Conservation (phyloP, 306 rosid genomes). For the Dalbergia cultrata region DNA sequence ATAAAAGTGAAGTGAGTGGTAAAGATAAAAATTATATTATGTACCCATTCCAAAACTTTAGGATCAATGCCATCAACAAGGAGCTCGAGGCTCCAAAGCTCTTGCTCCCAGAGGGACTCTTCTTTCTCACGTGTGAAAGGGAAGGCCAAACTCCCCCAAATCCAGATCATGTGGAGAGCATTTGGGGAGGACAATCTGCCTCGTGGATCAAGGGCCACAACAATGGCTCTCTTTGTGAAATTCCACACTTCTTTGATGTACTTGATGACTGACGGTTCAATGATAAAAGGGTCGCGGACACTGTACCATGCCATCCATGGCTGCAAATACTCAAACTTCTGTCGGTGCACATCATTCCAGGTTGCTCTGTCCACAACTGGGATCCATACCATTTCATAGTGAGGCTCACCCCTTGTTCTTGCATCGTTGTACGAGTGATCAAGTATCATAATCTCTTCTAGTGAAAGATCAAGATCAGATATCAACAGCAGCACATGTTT, state of each 20-base stretch:
- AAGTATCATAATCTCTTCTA: constrained; percentile 73
- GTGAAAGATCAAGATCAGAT: constrained; percentile 75
- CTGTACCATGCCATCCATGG: constrained; percentile 73
- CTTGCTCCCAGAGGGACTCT: constrained; percentile 69
- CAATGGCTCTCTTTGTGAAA: constrained; percentile 69
- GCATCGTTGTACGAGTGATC: constrained; percentile 56
- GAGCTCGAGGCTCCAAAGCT: constrained; percentile 78
- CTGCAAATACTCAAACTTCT: constrained; percentile 63
- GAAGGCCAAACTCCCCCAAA: constrained; percentile 81
- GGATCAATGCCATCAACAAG: constrained; percentile 72
- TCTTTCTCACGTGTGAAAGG: constrained; percentile 83
- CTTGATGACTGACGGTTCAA: constrained; percentile 70
- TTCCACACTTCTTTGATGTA: constrained; percentile 75
- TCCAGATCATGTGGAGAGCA: constrained; percentile 86
- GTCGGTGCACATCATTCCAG: constrained; percentile 48
- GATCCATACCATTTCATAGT: constrained; percentile 83
- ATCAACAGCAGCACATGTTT: constrained; percentile 81
- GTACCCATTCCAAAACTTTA: constrained; percentile 62
- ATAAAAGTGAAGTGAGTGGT: neutral
- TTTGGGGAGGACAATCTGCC: constrained; percentile 74
- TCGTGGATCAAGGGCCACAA: constrained; percentile 83
- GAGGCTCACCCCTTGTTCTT: constrained; percentile 42
- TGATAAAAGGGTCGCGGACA: constrained; percentile 66
- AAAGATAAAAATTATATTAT: neutral
- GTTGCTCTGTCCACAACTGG: constrained; percentile 63